Conservation (phyloP, 805 yeast genomes). For the Pichia deserticola region DNA sequence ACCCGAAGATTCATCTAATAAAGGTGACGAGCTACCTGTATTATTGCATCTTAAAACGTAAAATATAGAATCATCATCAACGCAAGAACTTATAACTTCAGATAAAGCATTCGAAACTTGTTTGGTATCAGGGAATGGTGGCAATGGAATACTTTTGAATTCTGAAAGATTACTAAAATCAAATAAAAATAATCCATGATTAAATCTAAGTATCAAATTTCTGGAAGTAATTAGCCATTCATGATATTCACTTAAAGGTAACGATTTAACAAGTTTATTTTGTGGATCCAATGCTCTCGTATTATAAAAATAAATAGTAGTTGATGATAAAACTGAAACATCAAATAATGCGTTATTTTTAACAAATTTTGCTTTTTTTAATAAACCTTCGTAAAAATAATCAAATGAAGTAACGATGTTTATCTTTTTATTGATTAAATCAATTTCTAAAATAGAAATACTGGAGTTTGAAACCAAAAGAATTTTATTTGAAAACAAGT, state of each 20-base stretch:
- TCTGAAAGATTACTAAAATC: slow-evolving; percentile 6
- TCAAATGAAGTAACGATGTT: slow-evolving; percentile 9
- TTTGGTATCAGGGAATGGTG: neutral
- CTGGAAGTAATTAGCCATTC: slow-evolving; percentile 17
- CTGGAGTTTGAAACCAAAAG: slow-evolving; percentile 13
- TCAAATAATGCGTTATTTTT: slow-evolving; percentile 10
- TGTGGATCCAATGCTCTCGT: neutral
- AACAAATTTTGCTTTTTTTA: slow-evolving; percentile 17
- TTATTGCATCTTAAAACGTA: slow-evolving; percentile 7
- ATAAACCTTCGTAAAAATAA: slow-evolving; percentile 12
- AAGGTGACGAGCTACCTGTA: no score
- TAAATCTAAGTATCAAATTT: slow-evolving; percentile 14
- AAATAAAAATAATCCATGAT: slow-evolving; percentile 10
- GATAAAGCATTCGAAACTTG: neutral
- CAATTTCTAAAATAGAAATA: slow-evolving; percentile 16
- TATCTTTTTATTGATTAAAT: slow-evolving; percentile 8
- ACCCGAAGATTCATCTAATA: neutral
- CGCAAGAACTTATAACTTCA: slow-evolving; percentile 11
- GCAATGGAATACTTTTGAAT: slow-evolving; percentile 16
- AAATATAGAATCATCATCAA: slow-evolving; percentile 18
- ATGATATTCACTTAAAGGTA: slow-evolving; percentile 14
- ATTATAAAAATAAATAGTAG: slow-evolving; percentile 17
- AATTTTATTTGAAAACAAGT: slow-evolving; percentile 12
- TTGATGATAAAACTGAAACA: slow-evolving; percentile 19
- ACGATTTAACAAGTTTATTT: slow-evolving; percentile 6